phyloP scores from a whole-genome alignment of 2,329 filamentous ascomycete species.

The Eutypa lata region DNA sequence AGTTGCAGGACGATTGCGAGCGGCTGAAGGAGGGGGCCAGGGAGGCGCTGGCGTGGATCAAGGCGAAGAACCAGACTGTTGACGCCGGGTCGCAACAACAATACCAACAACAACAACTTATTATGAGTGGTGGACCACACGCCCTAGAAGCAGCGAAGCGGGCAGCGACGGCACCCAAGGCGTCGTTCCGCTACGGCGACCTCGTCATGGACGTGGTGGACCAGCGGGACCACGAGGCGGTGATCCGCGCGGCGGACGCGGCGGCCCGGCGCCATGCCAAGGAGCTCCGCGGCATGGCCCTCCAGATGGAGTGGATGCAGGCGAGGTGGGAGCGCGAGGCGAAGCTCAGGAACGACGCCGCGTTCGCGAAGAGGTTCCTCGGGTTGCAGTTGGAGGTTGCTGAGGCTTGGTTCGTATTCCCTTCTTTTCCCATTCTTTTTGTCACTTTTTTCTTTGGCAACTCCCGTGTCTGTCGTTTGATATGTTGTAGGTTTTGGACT shows the following conservation, averaged over 20 bases:
- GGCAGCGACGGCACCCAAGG: conserved; percentile 17
- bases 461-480: too few relatives aligned
- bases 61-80: conserved; percentile 21
- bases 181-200: conserved; percentile 38
- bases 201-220: conserved; percentile 48
- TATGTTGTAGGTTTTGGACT: background rate
- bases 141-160: conserved; percentile 16
- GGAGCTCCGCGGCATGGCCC: conserved; percentile 76
- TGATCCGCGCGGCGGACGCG: conserved; percentile 54
- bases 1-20: conserved; percentile 50
- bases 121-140: too few relatives aligned
- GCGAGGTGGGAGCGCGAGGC: conserved; percentile 78
- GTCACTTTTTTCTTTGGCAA: conserved; percentile 3
- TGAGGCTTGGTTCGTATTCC: conserved; percentile 75
- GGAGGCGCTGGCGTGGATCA: conserved; percentile 34
- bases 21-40: conserved; percentile 39
- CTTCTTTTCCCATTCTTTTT: conserved; percentile 4
- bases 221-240: conserved; percentile 37
- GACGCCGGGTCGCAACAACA: too few relatives aligned
- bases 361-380: conserved; percentile 84
- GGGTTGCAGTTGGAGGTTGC: conserved; percentile 76
- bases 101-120: too few relatives aligned
- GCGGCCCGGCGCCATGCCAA: conserved; percentile 68
- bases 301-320: conserved; percentile 90
- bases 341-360: conserved; percentile 73